Conservation (phyloP, 1,284 basidiomycete genomes). For the Fomitopsis schrenkii region DNA sequence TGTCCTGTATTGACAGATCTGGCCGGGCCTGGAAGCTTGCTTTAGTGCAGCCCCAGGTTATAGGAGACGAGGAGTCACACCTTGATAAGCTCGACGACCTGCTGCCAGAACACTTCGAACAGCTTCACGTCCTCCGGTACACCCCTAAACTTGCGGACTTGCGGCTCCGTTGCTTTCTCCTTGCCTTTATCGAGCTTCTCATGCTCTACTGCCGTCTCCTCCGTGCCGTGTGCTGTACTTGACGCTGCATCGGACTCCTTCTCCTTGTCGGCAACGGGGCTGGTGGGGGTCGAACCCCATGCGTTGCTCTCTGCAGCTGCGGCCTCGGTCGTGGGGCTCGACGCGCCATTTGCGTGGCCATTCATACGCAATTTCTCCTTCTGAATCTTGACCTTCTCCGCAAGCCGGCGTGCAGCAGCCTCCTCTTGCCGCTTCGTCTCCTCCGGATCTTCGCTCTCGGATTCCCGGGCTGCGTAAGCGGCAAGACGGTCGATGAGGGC, state of each 20-base stretch:
- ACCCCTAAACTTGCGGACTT: conserved; percentile 81
- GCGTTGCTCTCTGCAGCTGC: conserved; percentile 16
- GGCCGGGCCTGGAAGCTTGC: conserved; percentile 70
- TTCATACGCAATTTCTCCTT: conserved; percentile 57
- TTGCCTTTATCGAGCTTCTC: conserved; percentile 50
- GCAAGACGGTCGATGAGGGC: conserved; percentile 94
- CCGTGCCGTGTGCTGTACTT: conserved; percentile 3
- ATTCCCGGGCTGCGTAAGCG: conserved; percentile 89
- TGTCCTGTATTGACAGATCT: conserved; percentile 92
- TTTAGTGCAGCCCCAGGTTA: background rate
- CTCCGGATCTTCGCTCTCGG: conserved; percentile 90
- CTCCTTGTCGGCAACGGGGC: conserved; percentile 18
- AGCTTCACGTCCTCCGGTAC: conserved; percentile 89
- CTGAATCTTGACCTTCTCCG: conserved; percentile 79
- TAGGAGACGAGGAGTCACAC: conserved; percentile 35
- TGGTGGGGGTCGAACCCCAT: conserved; percentile 30
- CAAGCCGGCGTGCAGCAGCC: conserved; percentile 80
- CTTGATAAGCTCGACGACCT: conserved; percentile 96
- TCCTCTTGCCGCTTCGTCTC: conserved; percentile 89
- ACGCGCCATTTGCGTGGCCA: conserved; percentile 23
- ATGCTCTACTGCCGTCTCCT: conserved; percentile 13
- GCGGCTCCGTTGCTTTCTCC: conserved; percentile 33
- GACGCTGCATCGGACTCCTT: conserved; percentile 13
- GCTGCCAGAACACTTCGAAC: conserved; percentile 97
- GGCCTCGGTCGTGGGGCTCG: conserved; percentile 17